These are phyloP conservation scores for Metschnikowia colocasiae DNA, from an alignment of 805 yeast species.

Conservation along the genomic window DNA sequence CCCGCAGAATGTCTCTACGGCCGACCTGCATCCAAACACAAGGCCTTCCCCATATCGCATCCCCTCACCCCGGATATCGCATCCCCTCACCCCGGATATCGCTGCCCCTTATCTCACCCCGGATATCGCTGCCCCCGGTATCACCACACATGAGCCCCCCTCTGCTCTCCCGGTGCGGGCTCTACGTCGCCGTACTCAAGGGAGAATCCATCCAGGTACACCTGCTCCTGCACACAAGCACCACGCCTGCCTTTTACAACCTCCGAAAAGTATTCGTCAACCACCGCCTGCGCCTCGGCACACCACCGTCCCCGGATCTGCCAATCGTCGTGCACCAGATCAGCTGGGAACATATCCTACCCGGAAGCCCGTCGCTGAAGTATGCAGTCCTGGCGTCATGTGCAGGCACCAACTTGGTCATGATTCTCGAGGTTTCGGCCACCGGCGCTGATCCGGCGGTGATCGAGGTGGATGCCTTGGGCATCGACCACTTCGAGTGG, in stretches of 20 bases:
- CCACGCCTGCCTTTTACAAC: not conserved
- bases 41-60: no score
- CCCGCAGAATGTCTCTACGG: no score
- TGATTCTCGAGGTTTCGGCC: conserved; percentile 24
- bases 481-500: conserved; percentile 34
- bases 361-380: conserved; percentile 21
- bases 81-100: no score
- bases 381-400: conserved; percentile 26
- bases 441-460: conserved; percentile 25
- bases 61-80: no score
- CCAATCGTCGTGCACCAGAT: conserved; percentile 1
- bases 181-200: conserved; percentile 17
- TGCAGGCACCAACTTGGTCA: conserved; percentile 17
- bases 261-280: not conserved
- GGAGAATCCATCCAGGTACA: conserved; percentile 3
- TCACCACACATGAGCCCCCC: not conserved
- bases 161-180: conserved; percentile 21
- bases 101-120: no score
- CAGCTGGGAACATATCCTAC: conserved; percentile 24
- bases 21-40: no score
- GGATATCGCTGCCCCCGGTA: no score
- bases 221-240: not conserved
- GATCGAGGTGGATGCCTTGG: conserved; percentile 29
- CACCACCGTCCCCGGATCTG: not conserved
- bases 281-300: not conserved